Evolutionary conservation across 2,329 filamentous ascomycete species (phyloP).

Genomic region (Epichloe coenophiala): DNA sequence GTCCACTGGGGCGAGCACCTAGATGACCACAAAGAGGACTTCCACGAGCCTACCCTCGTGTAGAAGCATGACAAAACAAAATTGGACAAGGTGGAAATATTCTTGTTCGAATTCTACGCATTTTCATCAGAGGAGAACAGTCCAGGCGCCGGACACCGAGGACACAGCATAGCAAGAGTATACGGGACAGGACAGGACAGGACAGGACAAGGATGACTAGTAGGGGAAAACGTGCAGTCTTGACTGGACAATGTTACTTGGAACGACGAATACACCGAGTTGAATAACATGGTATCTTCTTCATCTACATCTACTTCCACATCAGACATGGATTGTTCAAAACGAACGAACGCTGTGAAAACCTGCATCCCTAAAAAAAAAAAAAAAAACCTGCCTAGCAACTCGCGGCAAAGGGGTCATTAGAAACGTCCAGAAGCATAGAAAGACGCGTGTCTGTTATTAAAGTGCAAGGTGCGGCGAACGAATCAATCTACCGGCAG

Average conservation of each 20-base stretch:
- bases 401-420: neutral
- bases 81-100: conserved; percentile 19
- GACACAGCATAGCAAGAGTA: neutral
- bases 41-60: conserved; percentile 28
- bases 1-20: conserved; percentile 50
- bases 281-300: too few species aligned
- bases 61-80: conserved; percentile 4
- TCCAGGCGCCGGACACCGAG: neutral
- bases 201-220: neutral
- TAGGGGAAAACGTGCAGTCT: too few species aligned
- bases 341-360: too few species aligned
- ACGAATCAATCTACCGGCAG: neutral
- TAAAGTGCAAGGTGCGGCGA: neutral
- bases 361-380: too few species aligned
- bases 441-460: neutral
- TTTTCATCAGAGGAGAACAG: neutral
- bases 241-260: too few species aligned
- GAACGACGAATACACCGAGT: too few species aligned
- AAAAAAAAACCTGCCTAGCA: neutral
- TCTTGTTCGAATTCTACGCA: neutral
- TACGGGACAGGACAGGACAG: neutral
- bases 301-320: too few species aligned
- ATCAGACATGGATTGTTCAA: too few species aligned
- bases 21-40: conserved; percentile 44
- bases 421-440: neutral